Conservation (phyloP, 148 eudicot species). For the Camellia lanceoleosa region DNA sequence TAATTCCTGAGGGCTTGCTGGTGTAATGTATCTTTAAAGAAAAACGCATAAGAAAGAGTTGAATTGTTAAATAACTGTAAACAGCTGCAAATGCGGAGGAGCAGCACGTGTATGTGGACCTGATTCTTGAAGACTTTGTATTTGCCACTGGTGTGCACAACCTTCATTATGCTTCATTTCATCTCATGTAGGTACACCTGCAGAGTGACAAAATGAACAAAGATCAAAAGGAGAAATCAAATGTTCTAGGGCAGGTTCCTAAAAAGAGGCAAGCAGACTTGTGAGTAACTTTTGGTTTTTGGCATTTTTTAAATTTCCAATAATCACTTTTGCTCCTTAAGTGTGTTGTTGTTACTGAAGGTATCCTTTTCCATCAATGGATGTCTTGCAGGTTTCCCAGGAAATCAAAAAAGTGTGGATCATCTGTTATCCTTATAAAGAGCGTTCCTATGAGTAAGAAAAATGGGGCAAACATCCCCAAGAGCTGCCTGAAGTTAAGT, state of each 20-base stretch:
- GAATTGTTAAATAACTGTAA: neutral
- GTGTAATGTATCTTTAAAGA: neutral
- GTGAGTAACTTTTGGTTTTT: neutral
- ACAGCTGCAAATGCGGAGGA: neutral
- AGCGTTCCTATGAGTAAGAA: conserved; percentile 32
- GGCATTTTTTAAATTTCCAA: neutral
- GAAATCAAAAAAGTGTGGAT: conserved; percentile 29
- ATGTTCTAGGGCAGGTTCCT: conserved; percentile 23
- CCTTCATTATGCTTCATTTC: neutral
- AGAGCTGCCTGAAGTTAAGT: conserved; percentile 16
- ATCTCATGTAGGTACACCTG: conserved; percentile 31
- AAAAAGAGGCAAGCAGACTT: conserved; percentile 39
- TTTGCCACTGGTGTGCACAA: neutral
- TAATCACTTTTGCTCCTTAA: neutral
- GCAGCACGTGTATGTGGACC: neutral
- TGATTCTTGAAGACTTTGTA: neutral
- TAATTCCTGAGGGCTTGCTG: neutral
- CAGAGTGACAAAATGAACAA: conserved; percentile 27
- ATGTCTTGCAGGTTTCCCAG: conserved; percentile 38
- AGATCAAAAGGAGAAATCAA: conserved; percentile 18
- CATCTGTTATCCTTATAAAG: conserved; percentile 48
- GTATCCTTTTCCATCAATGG: neutral
- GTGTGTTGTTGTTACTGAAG: neutral
- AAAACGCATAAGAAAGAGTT: neutral
- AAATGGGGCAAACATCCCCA: conserved; percentile 19